Evolutionary conservation across 2,329 filamentous ascomycete species (phyloP), one percentile per base, ranked within the genome.

Genomic region (Aureobasidium sp.): DNA sequence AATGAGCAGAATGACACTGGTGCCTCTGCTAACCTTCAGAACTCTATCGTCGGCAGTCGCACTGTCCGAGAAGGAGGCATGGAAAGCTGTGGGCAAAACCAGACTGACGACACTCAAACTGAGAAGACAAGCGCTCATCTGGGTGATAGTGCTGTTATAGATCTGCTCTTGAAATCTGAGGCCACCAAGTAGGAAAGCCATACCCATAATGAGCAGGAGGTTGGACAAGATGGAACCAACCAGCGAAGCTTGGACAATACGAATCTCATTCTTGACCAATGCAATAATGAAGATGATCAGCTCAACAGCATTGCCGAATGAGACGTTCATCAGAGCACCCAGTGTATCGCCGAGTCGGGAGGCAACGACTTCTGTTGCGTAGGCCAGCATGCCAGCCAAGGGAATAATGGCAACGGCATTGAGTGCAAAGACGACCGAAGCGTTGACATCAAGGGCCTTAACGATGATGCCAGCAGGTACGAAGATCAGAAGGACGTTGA

Each of bases 91-190:
- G 81, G 89, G 66, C 42, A 97, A 77, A 29, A 96, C 82, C 26
- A 96, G 80, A 78, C 91, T 96, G 76, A 90, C 92, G 64, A 96
- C 92, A 71, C 89, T 92, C 74, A 96, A 76, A 79, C 90, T 95
- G 68, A 97, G 83, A 68, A 97, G 80, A 77, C 91, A 96, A 57
- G 92, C 92, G 72, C 91, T 96, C 90, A 96, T 96, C 73, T 97
- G 91, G 0, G 91, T 96, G 63, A 96, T 90, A 26, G 90, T 96
- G 76, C 87, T 94, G 77, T 96, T 97, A 77, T 96, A 97, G 65
- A 97, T 87, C 84, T 96, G 92, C 78, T 97, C 92, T 72, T 89
- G 87, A 74, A 86, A 96, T 65, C 91, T 87, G 61, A 96, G 78
- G 66, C 91, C 92, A 70, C 92, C 92, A 27, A 95, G 77, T 58